These are phyloP conservation scores for Chytriomyces sp. DNA, from an alignment of 192 early-diverging fungal genomes.

Conservation along the genomic window DNA sequence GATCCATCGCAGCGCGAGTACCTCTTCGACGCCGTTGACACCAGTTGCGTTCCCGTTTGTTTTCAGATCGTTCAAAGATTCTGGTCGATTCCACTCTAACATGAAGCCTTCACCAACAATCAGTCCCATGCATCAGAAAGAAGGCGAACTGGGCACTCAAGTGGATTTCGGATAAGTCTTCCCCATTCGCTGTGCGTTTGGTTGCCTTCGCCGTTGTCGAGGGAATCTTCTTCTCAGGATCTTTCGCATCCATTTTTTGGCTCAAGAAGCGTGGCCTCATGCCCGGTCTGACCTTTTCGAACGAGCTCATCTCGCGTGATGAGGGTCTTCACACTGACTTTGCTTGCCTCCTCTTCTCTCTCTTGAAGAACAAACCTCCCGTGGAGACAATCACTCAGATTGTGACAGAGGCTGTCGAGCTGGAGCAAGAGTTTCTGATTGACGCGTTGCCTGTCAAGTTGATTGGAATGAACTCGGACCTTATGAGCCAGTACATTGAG, in stretches of 20 bases:
- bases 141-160: slow-evolving; percentile 98
- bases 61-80: background rate
- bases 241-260: slow-evolving; percentile 99
- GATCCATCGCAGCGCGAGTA: slow-evolving; percentile 78
- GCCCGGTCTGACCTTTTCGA: slow-evolving; percentile 97
- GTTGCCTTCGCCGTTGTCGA: slow-evolving; percentile 98
- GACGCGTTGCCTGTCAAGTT: slow-evolving; percentile 89
- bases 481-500: slow-evolving; percentile 98
- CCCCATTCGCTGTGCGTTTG: slow-evolving; percentile 88
- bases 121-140: slow-evolving; percentile 90
- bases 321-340: slow-evolving; percentile 98
- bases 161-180: slow-evolving; percentile 81
- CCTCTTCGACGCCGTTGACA: slow-evolving; percentile 93
- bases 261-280: slow-evolving; percentile 99
- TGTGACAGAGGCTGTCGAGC: slow-evolving; percentile 81
- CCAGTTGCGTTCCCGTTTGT: slow-evolving; percentile 53
- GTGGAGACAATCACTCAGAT: slow-evolving; percentile 67
- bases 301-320: slow-evolving; percentile 96
- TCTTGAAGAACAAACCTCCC: slow-evolving; percentile 74
- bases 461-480: slow-evolving; percentile 94
- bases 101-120: background rate
- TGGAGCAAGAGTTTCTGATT: slow-evolving; percentile 95
- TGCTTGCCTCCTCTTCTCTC: slow-evolving; percentile 90
- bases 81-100: background rate
- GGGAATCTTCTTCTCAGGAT: slow-evolving; percentile 97